Evolutionary conservation across 2,329 filamentous ascomycete species (phyloP), one percentile per base, ranked within the genome.

Genomic region (Venturia pyrina): DNA sequence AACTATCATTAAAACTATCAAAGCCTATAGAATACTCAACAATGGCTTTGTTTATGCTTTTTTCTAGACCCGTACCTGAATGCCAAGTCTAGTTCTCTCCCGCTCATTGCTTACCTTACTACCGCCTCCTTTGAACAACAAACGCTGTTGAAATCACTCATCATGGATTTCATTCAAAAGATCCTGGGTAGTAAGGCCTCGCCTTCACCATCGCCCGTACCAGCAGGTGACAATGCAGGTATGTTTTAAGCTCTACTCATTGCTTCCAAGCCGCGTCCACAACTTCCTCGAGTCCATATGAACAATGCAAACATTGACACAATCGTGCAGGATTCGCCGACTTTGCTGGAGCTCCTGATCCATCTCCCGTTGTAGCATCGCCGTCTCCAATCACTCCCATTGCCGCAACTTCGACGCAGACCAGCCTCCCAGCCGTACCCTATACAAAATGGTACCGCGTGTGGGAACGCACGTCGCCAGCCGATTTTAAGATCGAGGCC

Each of bases 401-500:
- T 37, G 43, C 62, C 41, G 19, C 68, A 44, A 77, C 78, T 53
- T 76, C 78, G 62, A 71, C 73, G 41, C 74, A 77, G 21, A 81
- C 83, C 67, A 80, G 79, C 57, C 76, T 78, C 60, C 53, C 66
- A 24, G 15, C 75, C 56, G 79, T 82, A 34, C 89, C 90, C 17
- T 97, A 89, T 77, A 96, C 92, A 63, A 91, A 91, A 81, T 99
- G 95, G 95, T 99, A 98, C 80, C 91, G 92, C 66, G 82, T 98
- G 68, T 95, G 96, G 84, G 93, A 98, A 84, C 91, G 95, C 73
- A 87, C 93, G 73, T 87, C 87, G 34, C 80, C 88, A 67, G 83
- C 83, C 73, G 95, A 99, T 76, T 99, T 99, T 83, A 87, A 87
- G 78, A 84, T 88, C 72, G 95, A 99, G 80, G 89, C 90, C 67